phyloP scores from a whole-genome alignment of 495 filamentous ascomycete species.

The Annulohypoxylon nitens region DNA sequence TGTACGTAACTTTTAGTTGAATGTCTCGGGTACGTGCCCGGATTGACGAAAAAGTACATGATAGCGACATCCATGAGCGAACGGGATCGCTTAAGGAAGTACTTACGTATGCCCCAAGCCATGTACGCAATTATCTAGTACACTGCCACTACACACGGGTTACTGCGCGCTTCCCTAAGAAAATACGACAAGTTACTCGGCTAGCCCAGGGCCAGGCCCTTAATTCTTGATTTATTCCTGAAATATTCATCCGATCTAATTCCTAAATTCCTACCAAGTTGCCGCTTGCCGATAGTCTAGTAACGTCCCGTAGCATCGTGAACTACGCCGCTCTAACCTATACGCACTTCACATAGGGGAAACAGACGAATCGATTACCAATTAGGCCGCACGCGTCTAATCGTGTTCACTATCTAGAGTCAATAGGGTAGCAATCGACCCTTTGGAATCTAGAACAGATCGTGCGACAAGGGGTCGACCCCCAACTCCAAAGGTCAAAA shows the following conservation, averaged over 20 bases:
- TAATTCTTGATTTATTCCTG: neutral
- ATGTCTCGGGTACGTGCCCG: neutral
- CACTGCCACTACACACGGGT: too few relatives aligned
- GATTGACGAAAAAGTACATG: neutral
- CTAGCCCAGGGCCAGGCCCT: neutral
- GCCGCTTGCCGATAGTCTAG: constrained; percentile 1
- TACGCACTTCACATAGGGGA: neutral
- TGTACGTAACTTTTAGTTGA: neutral
- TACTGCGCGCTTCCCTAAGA: neutral
- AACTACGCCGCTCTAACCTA: neutral
- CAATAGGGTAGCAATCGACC: neutral
- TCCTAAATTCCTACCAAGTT: constrained; percentile 2
- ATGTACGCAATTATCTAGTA: neutral
- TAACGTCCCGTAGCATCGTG: neutral
- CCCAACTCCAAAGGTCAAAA: constrained; percentile 1
- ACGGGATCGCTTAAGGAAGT: neutral
- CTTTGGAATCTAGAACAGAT: neutral
- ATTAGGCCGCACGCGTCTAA: constrained; percentile 3
- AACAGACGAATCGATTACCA: neutral
- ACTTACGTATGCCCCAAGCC: neutral
- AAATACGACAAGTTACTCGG: neutral
- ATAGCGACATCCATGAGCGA: neutral
- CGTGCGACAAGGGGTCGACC: neutral
- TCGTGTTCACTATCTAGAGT: neutral
- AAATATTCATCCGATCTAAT: neutral